These are phyloP conservation scores for Candida taoyuanica DNA, from an alignment of 805 yeast genomes.

Conservation along the genomic window DNA sequence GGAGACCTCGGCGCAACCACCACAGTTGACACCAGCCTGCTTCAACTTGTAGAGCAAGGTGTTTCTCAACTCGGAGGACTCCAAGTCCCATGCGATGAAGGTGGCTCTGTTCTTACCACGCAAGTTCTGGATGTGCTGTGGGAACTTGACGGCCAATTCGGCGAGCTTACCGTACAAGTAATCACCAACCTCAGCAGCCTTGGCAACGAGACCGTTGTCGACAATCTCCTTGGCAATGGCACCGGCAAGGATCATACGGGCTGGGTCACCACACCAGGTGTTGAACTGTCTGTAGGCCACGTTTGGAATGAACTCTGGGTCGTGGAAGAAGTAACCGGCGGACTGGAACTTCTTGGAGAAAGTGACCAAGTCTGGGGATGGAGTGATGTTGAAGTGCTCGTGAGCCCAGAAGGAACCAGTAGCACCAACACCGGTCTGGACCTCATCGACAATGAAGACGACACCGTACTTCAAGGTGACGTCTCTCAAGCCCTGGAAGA, in stretches of 20 bases:
- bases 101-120: slow-evolving; percentile 77
- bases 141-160: slow-evolving; percentile 48
- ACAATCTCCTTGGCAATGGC: slow-evolving; percentile 64
- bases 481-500: slow-evolving; percentile 81
- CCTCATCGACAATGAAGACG: slow-evolving; percentile 77
- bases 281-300: slow-evolving; percentile 85
- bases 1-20: slow-evolving; percentile 78
- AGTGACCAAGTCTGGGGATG: slow-evolving; percentile 80
- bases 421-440: slow-evolving; percentile 88
- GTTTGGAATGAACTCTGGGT: slow-evolving; percentile 68
- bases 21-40: slow-evolving; percentile 67
- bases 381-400: slow-evolving; percentile 71
- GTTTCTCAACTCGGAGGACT: slow-evolving; percentile 51
- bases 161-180: slow-evolving; percentile 58
- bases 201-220: slow-evolving; percentile 52
- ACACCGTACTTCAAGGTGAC: slow-evolving; percentile 66
- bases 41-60: slow-evolving; percentile 56
- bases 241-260: slow-evolving; percentile 70
- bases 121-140: slow-evolving; percentile 47
- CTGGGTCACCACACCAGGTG: slow-evolving; percentile 94
- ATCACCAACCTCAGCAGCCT: slow-evolving; percentile 58
- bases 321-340: slow-evolving; percentile 81
- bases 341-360: slow-evolving; percentile 87
- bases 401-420: slow-evolving; percentile 87
- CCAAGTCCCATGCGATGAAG: slow-evolving; percentile 76